phyloP scores from a whole-genome alignment of 1,284 basidiomycete species.

The Fistulina hepatica region DNA sequence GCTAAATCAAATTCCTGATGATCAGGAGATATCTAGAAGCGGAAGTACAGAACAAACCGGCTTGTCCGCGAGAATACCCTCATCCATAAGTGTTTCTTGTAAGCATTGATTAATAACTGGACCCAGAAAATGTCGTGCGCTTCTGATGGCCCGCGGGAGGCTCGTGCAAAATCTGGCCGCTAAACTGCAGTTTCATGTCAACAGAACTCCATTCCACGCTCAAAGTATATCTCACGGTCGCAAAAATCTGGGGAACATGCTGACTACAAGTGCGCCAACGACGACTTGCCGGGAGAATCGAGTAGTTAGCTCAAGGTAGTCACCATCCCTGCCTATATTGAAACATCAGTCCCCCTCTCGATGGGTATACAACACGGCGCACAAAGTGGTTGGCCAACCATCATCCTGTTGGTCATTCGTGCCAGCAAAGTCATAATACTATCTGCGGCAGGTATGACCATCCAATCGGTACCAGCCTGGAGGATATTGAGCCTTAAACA shows the following conservation, averaged over 20 bases:
- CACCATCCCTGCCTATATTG: slow-evolving; percentile 1
- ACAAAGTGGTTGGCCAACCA: slow-evolving; percentile 9
- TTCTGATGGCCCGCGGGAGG: neutral
- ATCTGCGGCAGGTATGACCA: neutral
- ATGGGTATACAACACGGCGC: neutral
- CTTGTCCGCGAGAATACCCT: neutral
- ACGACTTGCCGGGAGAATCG: neutral
- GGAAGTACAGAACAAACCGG: slow-evolving; percentile 1
- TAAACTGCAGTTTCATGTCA: neutral
- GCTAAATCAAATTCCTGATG: no score
- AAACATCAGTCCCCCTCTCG: neutral
- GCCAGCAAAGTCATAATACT: neutral
- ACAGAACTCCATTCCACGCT: neutral
- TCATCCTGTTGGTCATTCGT: slow-evolving; percentile 3
- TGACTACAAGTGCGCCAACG: neutral
- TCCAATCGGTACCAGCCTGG: slow-evolving; percentile 2
- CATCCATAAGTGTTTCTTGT: neutral
- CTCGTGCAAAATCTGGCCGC: neutral
- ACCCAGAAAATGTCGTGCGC: slow-evolving; percentile 1
- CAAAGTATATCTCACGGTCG: neutral
- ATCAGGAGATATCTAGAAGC: no score
- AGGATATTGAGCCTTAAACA: neutral
- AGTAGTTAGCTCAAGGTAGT: slow-evolving; percentile 2
- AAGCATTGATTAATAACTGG: neutral
- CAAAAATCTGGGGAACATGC: neutral